phyloP scores from a whole-genome alignment of 257 asterid species.

The Forsythia viridissima region DNA sequence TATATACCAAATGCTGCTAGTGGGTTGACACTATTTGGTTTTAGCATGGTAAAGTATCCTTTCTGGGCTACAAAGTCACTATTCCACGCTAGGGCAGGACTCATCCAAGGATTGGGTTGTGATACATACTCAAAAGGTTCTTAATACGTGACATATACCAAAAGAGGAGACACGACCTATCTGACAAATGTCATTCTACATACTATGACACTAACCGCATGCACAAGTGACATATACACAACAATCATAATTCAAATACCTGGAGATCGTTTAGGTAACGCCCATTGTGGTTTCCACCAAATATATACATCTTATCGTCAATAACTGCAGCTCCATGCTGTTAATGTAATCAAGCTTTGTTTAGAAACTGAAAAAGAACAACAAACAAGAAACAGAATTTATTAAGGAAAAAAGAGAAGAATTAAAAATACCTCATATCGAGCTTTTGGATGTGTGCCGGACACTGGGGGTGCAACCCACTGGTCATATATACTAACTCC shows the following conservation, averaged over 20 bases:
- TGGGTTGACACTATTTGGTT: not conserved
- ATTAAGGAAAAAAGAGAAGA: slow-evolving; percentile 11
- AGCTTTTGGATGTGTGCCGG: slow-evolving; percentile 73
- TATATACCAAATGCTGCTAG: not conserved
- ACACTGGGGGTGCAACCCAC: slow-evolving; percentile 80
- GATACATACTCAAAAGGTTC: not conserved
- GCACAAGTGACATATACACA: slow-evolving; percentile 12
- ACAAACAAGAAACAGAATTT: not conserved
- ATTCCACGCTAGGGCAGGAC: not conserved
- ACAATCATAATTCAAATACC: slow-evolving; percentile 49
- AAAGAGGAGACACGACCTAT: slow-evolving; percentile 9
- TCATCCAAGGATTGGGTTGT: not conserved
- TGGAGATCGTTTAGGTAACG: slow-evolving; percentile 95
- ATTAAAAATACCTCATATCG: slow-evolving; percentile 70
- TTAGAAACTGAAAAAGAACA: slow-evolving; percentile 12
- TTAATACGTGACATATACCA: not conserved
- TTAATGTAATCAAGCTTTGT: slow-evolving; percentile 25
- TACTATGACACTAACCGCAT: slow-evolving; percentile 10
- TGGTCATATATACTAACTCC: slow-evolving; percentile 77
- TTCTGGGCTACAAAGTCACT: not conserved
- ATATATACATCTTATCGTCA: slow-evolving; percentile 87
- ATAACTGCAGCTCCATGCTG: slow-evolving; percentile 96
- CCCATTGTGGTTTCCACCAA: slow-evolving; percentile 96
- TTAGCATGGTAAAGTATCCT: not conserved
- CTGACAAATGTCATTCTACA: slow-evolving; percentile 15